phyloP scores from a whole-genome alignment of 2,329 filamentous ascomycete species.

The Aspergillus sp. region DNA sequence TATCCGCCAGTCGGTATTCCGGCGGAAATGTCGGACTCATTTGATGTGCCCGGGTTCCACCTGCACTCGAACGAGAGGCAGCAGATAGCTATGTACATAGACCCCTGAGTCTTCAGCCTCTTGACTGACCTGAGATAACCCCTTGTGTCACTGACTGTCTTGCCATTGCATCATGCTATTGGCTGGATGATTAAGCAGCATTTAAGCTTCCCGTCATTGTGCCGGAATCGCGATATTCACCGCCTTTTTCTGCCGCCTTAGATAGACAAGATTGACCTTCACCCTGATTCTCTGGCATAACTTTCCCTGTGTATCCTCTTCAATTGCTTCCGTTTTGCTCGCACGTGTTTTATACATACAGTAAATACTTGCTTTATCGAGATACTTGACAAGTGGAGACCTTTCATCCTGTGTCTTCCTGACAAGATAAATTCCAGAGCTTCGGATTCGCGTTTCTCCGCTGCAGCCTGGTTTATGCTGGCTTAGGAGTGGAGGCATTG shows the following conservation, averaged over 20 bases:
- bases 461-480: background rate
- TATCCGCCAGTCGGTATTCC: background rate
- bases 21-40: no score
- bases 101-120: background rate
- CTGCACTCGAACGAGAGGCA: no score
- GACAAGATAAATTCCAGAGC: background rate
- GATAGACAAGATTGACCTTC: background rate
- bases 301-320: background rate
- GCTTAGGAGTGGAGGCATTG: background rate
- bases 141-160: no score
- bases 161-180: no score
- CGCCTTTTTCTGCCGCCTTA: constrained; percentile 11
- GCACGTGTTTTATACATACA: background rate
- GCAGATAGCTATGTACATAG: no score
- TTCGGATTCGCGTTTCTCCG: background rate
- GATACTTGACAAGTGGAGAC: background rate
- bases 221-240: background rate
- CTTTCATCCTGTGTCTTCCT: background rate
- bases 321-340: background rate
- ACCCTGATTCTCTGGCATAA: background rate
- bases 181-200: no score
- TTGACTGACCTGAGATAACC: no score
- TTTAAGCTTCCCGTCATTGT: no score
- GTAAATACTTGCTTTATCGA: background rate
- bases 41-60: no score